Conservation (phyloP, 768 basidiomycete genomes). For the Neoboletus magnificus region DNA sequence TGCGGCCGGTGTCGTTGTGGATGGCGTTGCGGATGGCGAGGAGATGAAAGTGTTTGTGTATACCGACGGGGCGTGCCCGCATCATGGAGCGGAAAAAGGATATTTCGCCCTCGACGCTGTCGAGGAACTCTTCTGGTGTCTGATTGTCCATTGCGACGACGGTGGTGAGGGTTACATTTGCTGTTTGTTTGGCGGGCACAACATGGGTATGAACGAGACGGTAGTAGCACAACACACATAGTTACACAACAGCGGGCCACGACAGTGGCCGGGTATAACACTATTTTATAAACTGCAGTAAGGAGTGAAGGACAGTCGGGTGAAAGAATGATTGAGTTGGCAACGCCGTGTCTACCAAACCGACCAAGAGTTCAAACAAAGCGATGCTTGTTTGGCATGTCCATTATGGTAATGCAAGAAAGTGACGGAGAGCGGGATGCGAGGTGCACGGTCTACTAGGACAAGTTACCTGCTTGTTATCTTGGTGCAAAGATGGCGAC, state of each 20-base stretch:
- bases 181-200: conserved; percentile 25
- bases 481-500: conserved; percentile 58
- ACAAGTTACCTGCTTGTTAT: conserved; percentile 18
- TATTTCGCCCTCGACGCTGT: conserved; percentile 78
- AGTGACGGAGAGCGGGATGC: conserved; percentile 7
- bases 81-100: conserved; percentile 81
- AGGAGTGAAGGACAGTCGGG: conserved; percentile 21
- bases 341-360: conserved; percentile 14
- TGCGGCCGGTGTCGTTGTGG: conserved; percentile 61
- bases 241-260: conserved; percentile 22
- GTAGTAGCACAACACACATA: conserved; percentile 22
- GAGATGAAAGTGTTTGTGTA: conserved; percentile 79
- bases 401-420: conserved; percentile 26
- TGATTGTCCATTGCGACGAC: conserved; percentile 27
- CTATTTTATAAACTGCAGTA: conserved; percentile 27
- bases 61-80: conserved; percentile 78
- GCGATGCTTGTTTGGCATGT: conserved; percentile 14
- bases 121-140: conserved; percentile 46
- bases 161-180: background rate
- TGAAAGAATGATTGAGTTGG: conserved; percentile 19
- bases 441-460: conserved; percentile 8
- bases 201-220: background rate
- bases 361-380: conserved; percentile 10
- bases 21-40: conserved; percentile 72
- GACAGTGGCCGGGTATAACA: conserved; percentile 23